phyloP scores from a whole-genome alignment of 805 yeast genomes.

The Myxozyma neotropica region DNA sequence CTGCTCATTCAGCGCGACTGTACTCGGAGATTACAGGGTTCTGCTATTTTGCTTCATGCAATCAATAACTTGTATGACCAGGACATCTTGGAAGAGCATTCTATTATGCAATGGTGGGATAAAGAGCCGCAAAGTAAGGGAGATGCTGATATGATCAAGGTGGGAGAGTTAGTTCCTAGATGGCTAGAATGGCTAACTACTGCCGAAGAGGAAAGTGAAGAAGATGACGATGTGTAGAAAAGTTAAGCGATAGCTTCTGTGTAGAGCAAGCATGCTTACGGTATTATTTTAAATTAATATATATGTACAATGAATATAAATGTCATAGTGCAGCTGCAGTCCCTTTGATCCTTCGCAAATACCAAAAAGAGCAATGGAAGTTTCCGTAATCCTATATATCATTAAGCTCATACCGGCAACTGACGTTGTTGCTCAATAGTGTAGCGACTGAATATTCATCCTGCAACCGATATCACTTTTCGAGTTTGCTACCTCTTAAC shows the following conservation, averaged over 20 bases:
- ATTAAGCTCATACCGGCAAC: no score
- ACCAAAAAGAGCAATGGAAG: no score
- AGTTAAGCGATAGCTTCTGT: background rate
- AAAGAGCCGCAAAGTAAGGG: constrained; percentile 47
- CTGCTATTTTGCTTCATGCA: constrained; percentile 53
- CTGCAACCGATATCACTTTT: background rate
- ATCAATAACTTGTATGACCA: constrained; percentile 70
- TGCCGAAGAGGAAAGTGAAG: constrained; percentile 69
- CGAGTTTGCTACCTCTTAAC: background rate
- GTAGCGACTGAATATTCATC: background rate
- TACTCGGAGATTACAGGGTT: constrained; percentile 48
- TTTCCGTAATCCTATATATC: no score
- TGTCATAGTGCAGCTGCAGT: background rate
- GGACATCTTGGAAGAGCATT: constrained; percentile 82
- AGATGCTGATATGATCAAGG: constrained; percentile 47
- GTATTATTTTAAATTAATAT: background rate
- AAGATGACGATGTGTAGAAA: constrained; percentile 42
- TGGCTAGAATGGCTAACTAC: constrained; percentile 87
- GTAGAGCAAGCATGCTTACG: background rate
- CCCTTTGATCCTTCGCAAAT: no score
- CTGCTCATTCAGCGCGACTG: constrained; percentile 50
- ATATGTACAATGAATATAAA: constrained; percentile 1
- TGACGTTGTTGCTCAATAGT: no score
- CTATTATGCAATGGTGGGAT: constrained; percentile 82
- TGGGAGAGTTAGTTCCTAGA: constrained; percentile 61